Evolutionary conservation across 2,329 filamentous ascomycete species (phyloP).

Genomic region (Fonsecaea nubica): DNA sequence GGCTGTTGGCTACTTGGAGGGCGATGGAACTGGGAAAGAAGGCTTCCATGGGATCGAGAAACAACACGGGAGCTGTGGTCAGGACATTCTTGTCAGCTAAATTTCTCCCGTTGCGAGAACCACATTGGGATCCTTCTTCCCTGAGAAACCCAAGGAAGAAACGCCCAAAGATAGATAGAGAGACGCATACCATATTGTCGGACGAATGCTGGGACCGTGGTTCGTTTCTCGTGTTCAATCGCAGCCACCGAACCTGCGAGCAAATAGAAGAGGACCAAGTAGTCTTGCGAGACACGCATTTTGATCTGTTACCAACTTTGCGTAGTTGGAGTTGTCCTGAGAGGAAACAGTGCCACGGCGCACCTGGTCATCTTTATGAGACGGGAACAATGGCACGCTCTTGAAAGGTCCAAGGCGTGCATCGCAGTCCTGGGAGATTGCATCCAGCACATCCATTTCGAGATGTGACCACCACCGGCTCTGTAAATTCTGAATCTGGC

Average conservation of each 20-base stretch:
- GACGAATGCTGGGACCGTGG: neutral
- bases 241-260: neutral
- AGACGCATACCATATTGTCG: neutral
- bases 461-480: neutral
- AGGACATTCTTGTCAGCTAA: neutral
- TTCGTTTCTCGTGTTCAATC: neutral
- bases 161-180: neutral
- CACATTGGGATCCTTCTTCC: neutral
- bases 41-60: constrained; percentile 56
- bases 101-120: neutral
- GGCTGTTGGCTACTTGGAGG: constrained; percentile 55
- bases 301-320: neutral
- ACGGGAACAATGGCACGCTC: neutral
- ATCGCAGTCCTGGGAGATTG: neutral
- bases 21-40: constrained; percentile 59
- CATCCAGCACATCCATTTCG: neutral
- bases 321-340: neutral
- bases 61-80: constrained; percentile 58
- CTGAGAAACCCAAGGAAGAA: neutral
- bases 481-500: neutral
- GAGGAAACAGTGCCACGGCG: neutral
- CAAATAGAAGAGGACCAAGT: neutral
- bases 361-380: neutral
- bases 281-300: neutral
- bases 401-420: neutral